Evolutionary conservation across 2,329 filamentous ascomycete species (phyloP), one percentile per base, ranked within the genome.

Genomic region (Calonectria henricotiae): DNA sequence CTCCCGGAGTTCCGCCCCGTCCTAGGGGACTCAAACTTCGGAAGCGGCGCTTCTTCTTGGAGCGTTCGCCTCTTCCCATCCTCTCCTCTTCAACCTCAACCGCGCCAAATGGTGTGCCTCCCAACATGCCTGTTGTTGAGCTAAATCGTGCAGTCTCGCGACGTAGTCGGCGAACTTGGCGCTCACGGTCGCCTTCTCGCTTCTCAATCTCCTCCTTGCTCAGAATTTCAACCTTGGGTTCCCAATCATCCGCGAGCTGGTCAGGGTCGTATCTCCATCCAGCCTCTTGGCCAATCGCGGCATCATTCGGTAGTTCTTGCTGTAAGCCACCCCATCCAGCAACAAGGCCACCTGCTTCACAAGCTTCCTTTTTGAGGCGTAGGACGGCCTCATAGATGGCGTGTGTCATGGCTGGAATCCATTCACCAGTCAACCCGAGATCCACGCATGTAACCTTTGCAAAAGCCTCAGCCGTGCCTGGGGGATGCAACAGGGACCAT

Each of bases 161-260:
- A 67, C 96, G 89, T 72, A 98, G 84, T 69, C 96, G 89, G 69
- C 96, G 89, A 44, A 98, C 93, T 82, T 98, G 94, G 66, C 96
- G 88, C 82, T 99, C 96, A 47, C 96, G 90, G 80, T 99, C 96
- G 62, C 94, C 94, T 82, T 99, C 96, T 32, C 96, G 90, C 85
- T 97, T 97, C 83, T 99, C 96, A 65, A 99, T 98, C 79, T 99
- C 96, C 77, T 99, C 96, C 77, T 98, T 97, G 44, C 92, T 95
- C 2, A 99, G 84, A 0, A 89, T 87, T 80, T 96, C 94, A 9
- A 96, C 87, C 84, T 93, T 94, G 7, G 94, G 93, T 79, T 95
- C 93, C 94, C 94, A 96, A 71, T 93, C 92, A 73, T 94, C 92
- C 8, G 89, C 95, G 4, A 98, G 87, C 69, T 94, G 92, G 79